Conservation (phyloP, 805 yeast species). For the Wickerhamiella bombiphila region DNA sequence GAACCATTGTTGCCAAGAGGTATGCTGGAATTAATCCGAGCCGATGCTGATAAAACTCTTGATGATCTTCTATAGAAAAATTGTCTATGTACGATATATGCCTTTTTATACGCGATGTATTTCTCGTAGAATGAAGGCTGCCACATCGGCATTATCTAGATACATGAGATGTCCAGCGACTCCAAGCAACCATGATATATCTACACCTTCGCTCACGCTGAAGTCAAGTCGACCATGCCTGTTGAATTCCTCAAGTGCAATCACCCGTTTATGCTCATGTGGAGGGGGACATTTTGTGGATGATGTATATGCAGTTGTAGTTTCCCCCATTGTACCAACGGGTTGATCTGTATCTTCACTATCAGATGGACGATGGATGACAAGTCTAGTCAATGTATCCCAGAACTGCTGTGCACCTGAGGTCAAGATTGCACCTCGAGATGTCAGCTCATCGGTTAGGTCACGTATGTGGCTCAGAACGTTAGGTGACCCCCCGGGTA, state of each 20-base stretch:
- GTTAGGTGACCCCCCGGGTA: conserved; percentile 38
- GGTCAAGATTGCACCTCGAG: conserved; percentile 10
- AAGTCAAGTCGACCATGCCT: conserved; percentile 71
- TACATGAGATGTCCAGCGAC: conserved; percentile 77
- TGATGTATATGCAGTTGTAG: background rate
- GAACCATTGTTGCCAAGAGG: conserved; percentile 84
- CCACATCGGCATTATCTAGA: conserved; percentile 74
- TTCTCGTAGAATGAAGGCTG: conserved; percentile 60
- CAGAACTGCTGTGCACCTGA: background rate
- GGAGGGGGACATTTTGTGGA: background rate
- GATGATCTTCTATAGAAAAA: conserved; percentile 14
- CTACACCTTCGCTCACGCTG: conserved; percentile 61
- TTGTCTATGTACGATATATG: conserved; percentile 1
- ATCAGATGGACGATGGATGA: too few species aligned
- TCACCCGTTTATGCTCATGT: background rate
- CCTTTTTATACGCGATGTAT: conserved; percentile 18
- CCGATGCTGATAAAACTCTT: conserved; percentile 60
- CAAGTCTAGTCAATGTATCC: background rate
- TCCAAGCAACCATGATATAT: conserved; percentile 65
- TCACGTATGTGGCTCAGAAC: conserved; percentile 28
- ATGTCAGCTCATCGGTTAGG: conserved; percentile 26
- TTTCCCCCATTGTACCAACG: too few species aligned
- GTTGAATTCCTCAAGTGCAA: conserved; percentile 38
- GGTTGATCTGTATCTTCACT: background rate
- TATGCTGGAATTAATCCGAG: conserved; percentile 72